Evolutionary conservation across 805 yeast genomes (phyloP).

Genomic region (Pichia insulana): DNA sequence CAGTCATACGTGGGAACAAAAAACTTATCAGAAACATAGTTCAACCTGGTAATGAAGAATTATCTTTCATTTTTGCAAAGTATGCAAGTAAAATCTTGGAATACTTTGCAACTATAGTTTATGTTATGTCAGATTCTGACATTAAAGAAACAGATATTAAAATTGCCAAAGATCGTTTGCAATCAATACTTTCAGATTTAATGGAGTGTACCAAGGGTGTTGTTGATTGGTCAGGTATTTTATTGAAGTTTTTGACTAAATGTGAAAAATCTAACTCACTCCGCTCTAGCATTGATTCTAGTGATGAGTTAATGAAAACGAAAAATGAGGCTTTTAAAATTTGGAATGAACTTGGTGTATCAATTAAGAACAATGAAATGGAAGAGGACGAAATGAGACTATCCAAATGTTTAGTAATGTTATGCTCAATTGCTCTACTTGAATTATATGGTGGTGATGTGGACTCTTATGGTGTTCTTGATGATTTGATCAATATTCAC

Average conservation of each 20-base stretch:
- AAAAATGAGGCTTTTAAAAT: slow-evolving; percentile 13
- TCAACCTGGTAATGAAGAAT: neutral
- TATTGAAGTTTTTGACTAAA: slow-evolving; percentile 30
- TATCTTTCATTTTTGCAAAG: neutral
- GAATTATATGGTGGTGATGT: slow-evolving; percentile 71
- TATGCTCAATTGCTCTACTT: slow-evolving; percentile 67
- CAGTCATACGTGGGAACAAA: slow-evolving; percentile 11
- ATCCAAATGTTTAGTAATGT: slow-evolving; percentile 54
- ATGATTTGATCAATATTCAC: slow-evolving; percentile 61
- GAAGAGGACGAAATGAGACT: slow-evolving; percentile 9
- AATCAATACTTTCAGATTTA: slow-evolving; percentile 47
- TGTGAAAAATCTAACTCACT: slow-evolving; percentile 24
- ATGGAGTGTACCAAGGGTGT: slow-evolving; percentile 12
- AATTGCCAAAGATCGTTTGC: slow-evolving; percentile 48
- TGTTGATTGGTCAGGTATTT: slow-evolving; percentile 13
- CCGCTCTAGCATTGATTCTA: slow-evolving; percentile 23
- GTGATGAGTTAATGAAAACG: slow-evolving; percentile 47
- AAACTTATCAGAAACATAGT: slow-evolving; percentile 3
- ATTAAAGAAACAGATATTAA: slow-evolving; percentile 10
- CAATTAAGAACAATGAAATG: slow-evolving; percentile 32
- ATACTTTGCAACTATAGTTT: slow-evolving; percentile 1
- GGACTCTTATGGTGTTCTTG: slow-evolving; percentile 67
- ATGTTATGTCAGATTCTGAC: neutral
- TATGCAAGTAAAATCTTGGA: neutral
- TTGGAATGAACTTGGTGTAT: slow-evolving; percentile 1